A percentile compares a stretch with the other conserved stretches of the same genome.
Conservation (phyloP, 495 filamentous ascomycete genomes). For the Penicillium ucsense region DNA sequence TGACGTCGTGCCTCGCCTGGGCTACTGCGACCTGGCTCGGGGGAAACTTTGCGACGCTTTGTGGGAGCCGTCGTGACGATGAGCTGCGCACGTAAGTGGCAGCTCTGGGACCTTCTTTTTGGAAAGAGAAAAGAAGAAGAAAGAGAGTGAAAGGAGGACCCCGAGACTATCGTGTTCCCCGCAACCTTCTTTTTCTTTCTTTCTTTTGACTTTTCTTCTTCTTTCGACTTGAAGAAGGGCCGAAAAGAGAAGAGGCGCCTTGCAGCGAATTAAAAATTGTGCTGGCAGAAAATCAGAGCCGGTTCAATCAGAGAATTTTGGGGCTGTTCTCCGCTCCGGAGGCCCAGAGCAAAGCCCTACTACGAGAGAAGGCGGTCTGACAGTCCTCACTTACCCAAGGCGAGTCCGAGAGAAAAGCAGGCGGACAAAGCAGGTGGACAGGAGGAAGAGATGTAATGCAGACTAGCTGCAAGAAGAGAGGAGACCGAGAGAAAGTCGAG, state of each 20-base stretch:
- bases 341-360: conserved; percentile 1
- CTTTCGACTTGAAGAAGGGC: no score
- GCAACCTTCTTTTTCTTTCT: neutral
- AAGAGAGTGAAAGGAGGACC: neutral
- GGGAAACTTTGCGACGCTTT: conserved; percentile 78
- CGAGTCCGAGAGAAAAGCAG: neutral
- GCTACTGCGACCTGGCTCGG: conserved; percentile 39
- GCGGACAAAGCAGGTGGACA: neutral
- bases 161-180: neutral
- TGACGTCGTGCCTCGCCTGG: conserved; percentile 34
- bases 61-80: conserved; percentile 76
- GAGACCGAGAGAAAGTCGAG: no score
- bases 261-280: conserved; percentile 4
- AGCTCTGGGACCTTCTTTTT: conserved; percentile 29
- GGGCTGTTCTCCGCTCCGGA: conserved; percentile 7
- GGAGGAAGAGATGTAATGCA: neutral
- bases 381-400: no score
- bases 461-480: neutral
- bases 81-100: conserved; percentile 55
- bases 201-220: no score
- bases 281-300: conserved; percentile 15
- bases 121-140: conserved; percentile 5
- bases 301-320: conserved; percentile 3
- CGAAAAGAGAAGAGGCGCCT: conserved; percentile 5
- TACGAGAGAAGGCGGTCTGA: neutral